phyloP scores from a whole-genome alignment of 352 stramenopile species.

The Phytophthora podocarpi region DNA sequence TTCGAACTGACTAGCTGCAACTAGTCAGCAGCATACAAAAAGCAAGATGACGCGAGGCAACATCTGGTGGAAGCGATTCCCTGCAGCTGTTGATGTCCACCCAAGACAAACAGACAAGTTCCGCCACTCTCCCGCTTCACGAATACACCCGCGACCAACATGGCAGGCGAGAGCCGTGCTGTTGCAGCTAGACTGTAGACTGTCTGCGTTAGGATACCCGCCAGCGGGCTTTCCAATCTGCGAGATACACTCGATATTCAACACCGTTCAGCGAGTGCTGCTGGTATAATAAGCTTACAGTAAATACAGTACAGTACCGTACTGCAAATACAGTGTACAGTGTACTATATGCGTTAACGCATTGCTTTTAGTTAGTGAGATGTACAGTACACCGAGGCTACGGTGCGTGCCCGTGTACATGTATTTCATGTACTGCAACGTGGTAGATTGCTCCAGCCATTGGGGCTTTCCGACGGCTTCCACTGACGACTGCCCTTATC shows the following conservation, averaged over 20 bases:
- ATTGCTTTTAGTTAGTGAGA: too few species aligned
- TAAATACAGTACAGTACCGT: background rate
- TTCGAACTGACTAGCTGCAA: slow-evolving; percentile 34
- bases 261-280: too few species aligned
- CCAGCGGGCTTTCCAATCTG: slow-evolving; percentile 4
- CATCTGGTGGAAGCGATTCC: slow-evolving; percentile 34
- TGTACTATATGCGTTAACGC: too few species aligned
- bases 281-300: too few species aligned
- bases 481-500: slow-evolving; percentile 11
- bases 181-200: background rate
- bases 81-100: slow-evolving; percentile 33
- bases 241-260: too few species aligned
- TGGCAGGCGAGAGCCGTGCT: slow-evolving; percentile 21
- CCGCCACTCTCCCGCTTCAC: slow-evolving; percentile 33
- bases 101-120: slow-evolving; percentile 28
- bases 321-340: too few species aligned
- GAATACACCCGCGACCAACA: slow-evolving; percentile 19
- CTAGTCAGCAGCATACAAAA: slow-evolving; percentile 37
- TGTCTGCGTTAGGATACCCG: slow-evolving; percentile 1
- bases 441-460: slow-evolving; percentile 8
- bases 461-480: slow-evolving; percentile 19
- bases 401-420: too few species aligned
- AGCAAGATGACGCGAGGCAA: slow-evolving; percentile 1
- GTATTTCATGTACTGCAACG: too few species aligned
- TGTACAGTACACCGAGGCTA: too few species aligned